Conservation (phyloP, 2,329 filamentous ascomycete genomes). For the Trichoderma simmonsii region DNA sequence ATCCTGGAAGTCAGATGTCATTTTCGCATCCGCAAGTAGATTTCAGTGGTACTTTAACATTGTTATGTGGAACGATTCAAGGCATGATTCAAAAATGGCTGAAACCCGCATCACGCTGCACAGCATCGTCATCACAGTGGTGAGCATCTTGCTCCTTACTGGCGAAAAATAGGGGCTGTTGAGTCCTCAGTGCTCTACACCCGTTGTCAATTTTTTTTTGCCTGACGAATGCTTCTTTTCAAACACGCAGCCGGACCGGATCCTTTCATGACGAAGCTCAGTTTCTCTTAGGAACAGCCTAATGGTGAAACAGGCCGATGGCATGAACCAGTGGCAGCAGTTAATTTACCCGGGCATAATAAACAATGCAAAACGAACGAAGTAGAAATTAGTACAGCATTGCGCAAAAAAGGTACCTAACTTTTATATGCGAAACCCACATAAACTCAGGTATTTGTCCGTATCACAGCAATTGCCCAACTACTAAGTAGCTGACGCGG, state of each 20-base stretch:
- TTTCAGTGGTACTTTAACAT: neutral
- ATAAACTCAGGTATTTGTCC: neutral
- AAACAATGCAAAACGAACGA: neutral
- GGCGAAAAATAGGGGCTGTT: neutral
- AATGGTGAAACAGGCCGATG: neutral
- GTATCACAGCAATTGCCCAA: neutral
- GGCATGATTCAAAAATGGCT: neutral
- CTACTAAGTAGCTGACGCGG: neutral
- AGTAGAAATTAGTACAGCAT: neutral
- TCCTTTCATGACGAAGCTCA: neutral
- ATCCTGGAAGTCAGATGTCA: neutral
- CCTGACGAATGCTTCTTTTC: too few relatives aligned
- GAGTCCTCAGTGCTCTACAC: neutral
- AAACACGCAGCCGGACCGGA: neutral
- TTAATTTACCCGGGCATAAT: neutral
- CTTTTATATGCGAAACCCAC: neutral
- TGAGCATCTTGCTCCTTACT: neutral
- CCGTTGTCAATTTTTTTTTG: neutral
- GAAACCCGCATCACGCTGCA: neutral
- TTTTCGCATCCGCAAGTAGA: neutral
- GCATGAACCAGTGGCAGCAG: neutral
- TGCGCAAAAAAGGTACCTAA: neutral
- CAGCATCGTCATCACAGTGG: neutral
- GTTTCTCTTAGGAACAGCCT: neutral
- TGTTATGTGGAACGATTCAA: neutral